A percentile compares a stretch with the other conserved stretches of the same genome.
These are phyloP conservation scores for Penicillium sp. DNA, from an alignment of 2,329 filamentous ascomycete species.

Conservation along the genomic window DNA sequence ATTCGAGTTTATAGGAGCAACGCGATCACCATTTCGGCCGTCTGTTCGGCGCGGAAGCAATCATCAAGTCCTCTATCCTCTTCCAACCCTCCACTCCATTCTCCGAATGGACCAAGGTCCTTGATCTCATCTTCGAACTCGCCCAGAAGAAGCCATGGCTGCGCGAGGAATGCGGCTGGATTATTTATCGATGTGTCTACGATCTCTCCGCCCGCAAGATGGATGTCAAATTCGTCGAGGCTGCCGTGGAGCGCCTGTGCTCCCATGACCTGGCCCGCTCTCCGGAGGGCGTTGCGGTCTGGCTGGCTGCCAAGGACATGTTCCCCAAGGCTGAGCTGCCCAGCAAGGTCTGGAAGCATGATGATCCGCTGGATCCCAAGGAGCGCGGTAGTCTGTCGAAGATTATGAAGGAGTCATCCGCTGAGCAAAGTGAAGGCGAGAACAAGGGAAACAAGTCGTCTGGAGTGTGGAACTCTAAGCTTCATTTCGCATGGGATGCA, in stretches of 20 bases:
- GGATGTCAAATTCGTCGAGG: conserved; percentile 55
- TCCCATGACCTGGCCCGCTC: conserved; percentile 72
- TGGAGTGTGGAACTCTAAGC: conserved; percentile 74
- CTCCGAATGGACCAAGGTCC: conserved; percentile 58
- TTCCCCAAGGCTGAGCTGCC: conserved; percentile 68
- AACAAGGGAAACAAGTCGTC: conserved; percentile 48
- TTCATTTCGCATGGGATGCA: conserved; percentile 86
- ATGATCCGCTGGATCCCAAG: conserved; percentile 70
- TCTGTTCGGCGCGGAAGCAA: conserved; percentile 82
- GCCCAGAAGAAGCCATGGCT: conserved; percentile 85
- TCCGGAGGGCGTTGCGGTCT: conserved; percentile 85
- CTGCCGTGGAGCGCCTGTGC: conserved; percentile 63
- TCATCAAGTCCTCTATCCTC: conserved; percentile 76
- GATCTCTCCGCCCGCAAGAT: conserved; percentile 49
- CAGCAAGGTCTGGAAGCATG: conserved; percentile 69
- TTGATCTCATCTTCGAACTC: conserved; percentile 72
- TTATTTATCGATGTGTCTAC: conserved; percentile 71
- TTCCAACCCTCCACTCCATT: conserved; percentile 59
- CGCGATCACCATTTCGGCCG: conserved; percentile 82
- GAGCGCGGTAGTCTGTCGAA: conserved; percentile 70
- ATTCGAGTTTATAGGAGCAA: conserved; percentile 68
- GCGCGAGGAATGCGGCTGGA: conserved; percentile 81
- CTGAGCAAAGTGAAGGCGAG: conserved; percentile 30
- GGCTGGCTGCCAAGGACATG: conserved; percentile 68
- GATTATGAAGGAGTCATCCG: conserved; percentile 69